phyloP scores from a whole-genome alignment of 768 basidiomycete species.

The Suillus bovinus region DNA sequence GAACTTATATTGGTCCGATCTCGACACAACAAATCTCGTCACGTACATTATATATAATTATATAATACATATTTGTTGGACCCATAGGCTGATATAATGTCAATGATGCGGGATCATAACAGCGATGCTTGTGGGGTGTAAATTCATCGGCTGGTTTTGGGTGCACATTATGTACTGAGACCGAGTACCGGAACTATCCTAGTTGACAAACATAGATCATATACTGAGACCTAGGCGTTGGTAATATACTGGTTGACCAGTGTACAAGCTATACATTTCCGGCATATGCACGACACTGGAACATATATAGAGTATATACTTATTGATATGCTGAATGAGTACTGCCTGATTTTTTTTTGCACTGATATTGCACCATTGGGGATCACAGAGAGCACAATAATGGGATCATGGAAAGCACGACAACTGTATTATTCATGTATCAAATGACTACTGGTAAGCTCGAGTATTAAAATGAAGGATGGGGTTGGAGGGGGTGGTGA shows the following conservation, averaged over 20 bases:
- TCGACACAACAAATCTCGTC: background rate
- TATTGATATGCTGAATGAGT: background rate
- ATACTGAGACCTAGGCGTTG: too few relatives aligned
- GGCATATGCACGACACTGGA: too few relatives aligned
- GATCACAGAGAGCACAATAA: too few relatives aligned
- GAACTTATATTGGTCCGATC: background rate
- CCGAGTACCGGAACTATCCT: background rate
- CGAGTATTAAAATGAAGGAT: background rate
- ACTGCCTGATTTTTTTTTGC: background rate
- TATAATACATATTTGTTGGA: background rate
- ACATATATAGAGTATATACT: background rate
- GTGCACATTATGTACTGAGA: background rate
- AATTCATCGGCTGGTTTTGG: background rate
- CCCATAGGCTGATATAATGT: background rate
- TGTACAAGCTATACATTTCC: too few relatives aligned
- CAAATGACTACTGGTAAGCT: background rate
- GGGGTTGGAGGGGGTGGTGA: background rate
- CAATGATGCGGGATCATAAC: background rate
- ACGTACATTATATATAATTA: background rate
- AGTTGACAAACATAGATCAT: background rate
- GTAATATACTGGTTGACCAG: too few relatives aligned
- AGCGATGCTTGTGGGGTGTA: background rate
- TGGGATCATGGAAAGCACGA: background rate
- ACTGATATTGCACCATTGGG: background rate
- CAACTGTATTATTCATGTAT: background rate